Evolutionary conservation across 2,329 filamentous ascomycete genomes (phyloP).

Genomic region (Aureobasidium mangrovei): DNA sequence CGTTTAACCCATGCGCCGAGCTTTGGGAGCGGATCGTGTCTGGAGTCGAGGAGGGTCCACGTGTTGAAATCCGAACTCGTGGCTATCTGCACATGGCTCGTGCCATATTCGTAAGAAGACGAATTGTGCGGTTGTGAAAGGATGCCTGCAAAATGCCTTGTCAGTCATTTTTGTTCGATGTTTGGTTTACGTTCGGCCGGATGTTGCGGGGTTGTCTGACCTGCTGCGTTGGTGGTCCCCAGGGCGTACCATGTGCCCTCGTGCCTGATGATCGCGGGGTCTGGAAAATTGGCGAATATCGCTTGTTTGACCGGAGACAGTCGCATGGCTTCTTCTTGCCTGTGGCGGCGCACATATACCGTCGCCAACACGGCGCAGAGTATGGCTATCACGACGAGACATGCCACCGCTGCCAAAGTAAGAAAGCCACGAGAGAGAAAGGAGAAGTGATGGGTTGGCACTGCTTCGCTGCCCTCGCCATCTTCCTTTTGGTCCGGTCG

Average conservation of each 20-base stretch:
- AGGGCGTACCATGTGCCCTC: conserved; percentile 31
- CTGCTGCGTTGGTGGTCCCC: conserved; percentile 29
- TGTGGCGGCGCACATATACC: conserved; percentile 12
- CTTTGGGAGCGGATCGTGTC: conserved; percentile 26
- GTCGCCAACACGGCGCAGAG: conserved; percentile 21
- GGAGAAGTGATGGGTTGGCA: conserved; percentile 19
- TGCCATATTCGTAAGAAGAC: conserved; percentile 18
- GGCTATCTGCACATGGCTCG: conserved; percentile 31
- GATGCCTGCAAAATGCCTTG: conserved; percentile 16
- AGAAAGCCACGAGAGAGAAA: conserved; percentile 22
- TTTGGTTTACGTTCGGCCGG: background rate
- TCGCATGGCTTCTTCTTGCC: background rate
- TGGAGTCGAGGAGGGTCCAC: conserved; percentile 24
- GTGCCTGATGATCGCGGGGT: conserved; percentile 27
- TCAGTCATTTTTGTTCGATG: background rate
- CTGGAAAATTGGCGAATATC: conserved; percentile 30
- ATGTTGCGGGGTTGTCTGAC: background rate
- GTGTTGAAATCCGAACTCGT: conserved; percentile 28
- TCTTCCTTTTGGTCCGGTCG: conserved; percentile 10
- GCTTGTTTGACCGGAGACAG: conserved; percentile 15
- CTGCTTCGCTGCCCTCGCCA: background rate
- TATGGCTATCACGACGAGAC: conserved; percentile 19
- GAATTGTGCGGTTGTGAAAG: conserved; percentile 16
- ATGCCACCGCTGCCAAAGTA: conserved; percentile 12
- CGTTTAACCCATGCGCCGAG: conserved; percentile 21